Percentiles rank a stretch among this genome's conserved stretches.
These are phyloP conservation scores for Vicia villosa DNA, from an alignment of 306 rosid genomes.

Conservation along the genomic window DNA sequence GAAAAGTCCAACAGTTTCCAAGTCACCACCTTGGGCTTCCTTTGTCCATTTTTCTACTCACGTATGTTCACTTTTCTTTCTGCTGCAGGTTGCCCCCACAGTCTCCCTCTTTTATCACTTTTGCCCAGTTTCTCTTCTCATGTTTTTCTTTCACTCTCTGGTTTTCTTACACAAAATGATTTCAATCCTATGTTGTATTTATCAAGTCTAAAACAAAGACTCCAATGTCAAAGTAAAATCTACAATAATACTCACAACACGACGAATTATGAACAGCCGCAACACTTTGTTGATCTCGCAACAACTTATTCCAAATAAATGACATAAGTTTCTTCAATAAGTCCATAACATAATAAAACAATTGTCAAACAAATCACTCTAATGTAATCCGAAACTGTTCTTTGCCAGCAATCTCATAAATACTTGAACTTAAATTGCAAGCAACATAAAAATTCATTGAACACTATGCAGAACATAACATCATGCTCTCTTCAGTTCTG, in stretches of 20 bases:
- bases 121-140: not conserved
- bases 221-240: not conserved
- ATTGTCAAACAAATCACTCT: not conserved
- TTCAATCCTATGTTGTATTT: not conserved
- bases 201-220: not conserved
- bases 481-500: not conserved
- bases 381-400: not conserved
- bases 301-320: slow-evolving; percentile 1
- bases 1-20: too few species aligned
- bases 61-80: not conserved
- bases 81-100: not conserved
- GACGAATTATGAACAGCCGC: not conserved
- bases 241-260: not conserved
- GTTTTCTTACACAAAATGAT: not conserved
- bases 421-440: not conserved
- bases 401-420: slow-evolving; percentile 2
- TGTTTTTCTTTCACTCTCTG: not conserved
- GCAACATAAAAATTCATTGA: not conserved
- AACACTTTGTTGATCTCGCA: slow-evolving; percentile 14
- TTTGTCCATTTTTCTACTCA: not conserved
- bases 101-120: not conserved
- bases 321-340: slow-evolving; percentile 7
- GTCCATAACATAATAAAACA: slow-evolving; percentile 24
- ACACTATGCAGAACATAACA: not conserved
- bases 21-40: not conserved